These are phyloP conservation scores for Phytophthora sansomeana DNA, from an alignment of 352 stramenopile species.

Conservation along the genomic window DNA sequence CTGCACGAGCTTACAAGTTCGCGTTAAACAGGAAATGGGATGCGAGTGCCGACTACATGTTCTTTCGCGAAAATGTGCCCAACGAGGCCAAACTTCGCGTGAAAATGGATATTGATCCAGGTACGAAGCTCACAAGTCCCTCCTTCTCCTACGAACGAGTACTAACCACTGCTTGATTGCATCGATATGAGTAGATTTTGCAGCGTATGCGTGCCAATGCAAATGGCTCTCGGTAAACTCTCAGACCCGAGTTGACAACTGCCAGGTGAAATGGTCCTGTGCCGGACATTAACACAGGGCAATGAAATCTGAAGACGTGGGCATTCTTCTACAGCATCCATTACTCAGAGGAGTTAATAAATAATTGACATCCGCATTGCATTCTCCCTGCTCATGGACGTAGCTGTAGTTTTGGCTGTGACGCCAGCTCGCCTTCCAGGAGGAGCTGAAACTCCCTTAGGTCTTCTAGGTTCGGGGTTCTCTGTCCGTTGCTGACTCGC, in stretches of 20 bases:
- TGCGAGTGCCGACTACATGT: conserved; percentile 82
- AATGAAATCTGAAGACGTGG: conserved; percentile 7
- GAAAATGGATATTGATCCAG: conserved; percentile 65
- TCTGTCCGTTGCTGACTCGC: conserved; percentile 16
- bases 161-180: conserved; percentile 3
- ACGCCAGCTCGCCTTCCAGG: conserved; percentile 57
- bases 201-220: conserved; percentile 84
- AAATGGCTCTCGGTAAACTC: conserved; percentile 78
- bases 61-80: conserved; percentile 84
- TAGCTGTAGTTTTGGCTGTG: conserved; percentile 66
- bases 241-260: conserved; percentile 55
- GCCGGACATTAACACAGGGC: conserved; percentile 54
- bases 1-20: not conserved
- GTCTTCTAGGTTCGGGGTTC: conserved; percentile 21
- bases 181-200: conserved; percentile 37
- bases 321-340: conserved; percentile 21
- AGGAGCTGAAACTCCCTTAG: conserved; percentile 45
- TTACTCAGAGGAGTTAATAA: conserved; percentile 22
- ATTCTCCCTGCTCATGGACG: conserved; percentile 35
- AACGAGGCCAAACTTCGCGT: conserved; percentile 71
- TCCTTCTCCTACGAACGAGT: not conserved
- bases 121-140: conserved; percentile 26
- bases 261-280: conserved; percentile 78
- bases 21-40: conserved; percentile 64
- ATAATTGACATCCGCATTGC: conserved; percentile 22